phyloP scores from a whole-genome alignment of 1,284 basidiomycete genomes.

The Tilletia caries region DNA sequence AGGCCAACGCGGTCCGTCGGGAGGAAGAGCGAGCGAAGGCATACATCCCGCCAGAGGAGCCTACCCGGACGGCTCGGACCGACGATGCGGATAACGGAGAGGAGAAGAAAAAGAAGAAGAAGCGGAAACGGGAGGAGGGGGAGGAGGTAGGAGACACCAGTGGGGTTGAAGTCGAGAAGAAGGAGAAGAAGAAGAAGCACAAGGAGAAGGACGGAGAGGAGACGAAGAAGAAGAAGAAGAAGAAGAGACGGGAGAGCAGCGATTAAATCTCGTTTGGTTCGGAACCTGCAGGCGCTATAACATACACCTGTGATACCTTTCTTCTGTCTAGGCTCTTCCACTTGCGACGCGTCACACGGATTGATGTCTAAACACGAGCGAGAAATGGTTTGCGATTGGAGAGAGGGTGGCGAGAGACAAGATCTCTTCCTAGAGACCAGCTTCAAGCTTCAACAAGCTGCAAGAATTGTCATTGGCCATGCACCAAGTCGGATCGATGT shows the following conservation, averaged over 20 bases:
- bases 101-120: constrained; percentile 25
- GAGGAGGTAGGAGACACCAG: constrained; percentile 16
- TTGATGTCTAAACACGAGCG: no score
- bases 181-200: constrained; percentile 3
- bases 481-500: no score
- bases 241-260: neutral
- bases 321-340: no score
- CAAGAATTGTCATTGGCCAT: no score
- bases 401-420: no score
- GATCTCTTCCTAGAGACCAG: no score
- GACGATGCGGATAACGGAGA: constrained; percentile 32
- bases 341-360: no score
- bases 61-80: constrained; percentile 17
- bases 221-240: constrained; percentile 15
- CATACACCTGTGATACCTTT: no score
- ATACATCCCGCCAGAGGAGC: constrained; percentile 49
- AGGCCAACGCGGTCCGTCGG: constrained; percentile 62
- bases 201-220: constrained; percentile 19
- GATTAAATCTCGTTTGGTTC: neutral
- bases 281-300: neutral
- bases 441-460: no score
- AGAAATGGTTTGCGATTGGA: no score
- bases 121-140: constrained; percentile 13
- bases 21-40: constrained; percentile 29
- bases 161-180: constrained; percentile 13